A percentile compares a stretch with the other conserved stretches of the same genome.
These are phyloP conservation scores for Lepidium didymum DNA, from an alignment of 345 rosid genomes.

Conservation along the genomic window DNA sequence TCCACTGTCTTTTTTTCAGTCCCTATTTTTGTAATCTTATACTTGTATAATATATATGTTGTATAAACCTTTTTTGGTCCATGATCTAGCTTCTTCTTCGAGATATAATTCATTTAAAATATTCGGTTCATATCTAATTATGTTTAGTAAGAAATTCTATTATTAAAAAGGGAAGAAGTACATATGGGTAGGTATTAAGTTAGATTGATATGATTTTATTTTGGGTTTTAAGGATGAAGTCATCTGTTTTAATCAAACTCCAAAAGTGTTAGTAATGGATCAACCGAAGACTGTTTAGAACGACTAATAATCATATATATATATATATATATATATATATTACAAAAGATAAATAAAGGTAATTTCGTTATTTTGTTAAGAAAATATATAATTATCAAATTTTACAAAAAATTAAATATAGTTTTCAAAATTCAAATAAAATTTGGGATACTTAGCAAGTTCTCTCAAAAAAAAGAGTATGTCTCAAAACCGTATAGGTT, in stretches of 20 bases:
- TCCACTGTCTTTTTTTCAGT: slow-evolving; percentile 1
- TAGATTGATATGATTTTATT: not conserved
- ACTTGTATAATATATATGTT: not conserved
- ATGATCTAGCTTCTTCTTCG: not conserved
- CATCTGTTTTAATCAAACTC: not conserved
- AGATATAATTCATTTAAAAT: not conserved
- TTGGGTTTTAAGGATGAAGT: not conserved
- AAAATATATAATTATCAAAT: too few species aligned
- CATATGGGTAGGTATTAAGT: not conserved
- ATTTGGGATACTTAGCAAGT: too few species aligned
- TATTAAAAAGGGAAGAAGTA: not conserved
- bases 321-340: too few species aligned
- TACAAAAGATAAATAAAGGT: too few species aligned
- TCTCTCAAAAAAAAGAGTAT: too few species aligned
- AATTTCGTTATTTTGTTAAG: too few species aligned
- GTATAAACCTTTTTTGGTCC: not conserved
- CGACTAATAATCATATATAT: not conserved
- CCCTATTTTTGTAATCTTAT: not conserved
- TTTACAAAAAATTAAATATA: too few species aligned
- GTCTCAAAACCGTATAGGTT: too few species aligned
- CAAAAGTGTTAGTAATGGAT: not conserved
- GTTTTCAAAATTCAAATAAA: too few species aligned
- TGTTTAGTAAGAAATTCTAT: not conserved
- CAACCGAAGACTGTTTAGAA: not conserved
- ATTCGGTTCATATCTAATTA: not conserved